Conservation (phyloP, 2,329 filamentous ascomycete species). For the Aspergillus pseudoglaucus region DNA sequence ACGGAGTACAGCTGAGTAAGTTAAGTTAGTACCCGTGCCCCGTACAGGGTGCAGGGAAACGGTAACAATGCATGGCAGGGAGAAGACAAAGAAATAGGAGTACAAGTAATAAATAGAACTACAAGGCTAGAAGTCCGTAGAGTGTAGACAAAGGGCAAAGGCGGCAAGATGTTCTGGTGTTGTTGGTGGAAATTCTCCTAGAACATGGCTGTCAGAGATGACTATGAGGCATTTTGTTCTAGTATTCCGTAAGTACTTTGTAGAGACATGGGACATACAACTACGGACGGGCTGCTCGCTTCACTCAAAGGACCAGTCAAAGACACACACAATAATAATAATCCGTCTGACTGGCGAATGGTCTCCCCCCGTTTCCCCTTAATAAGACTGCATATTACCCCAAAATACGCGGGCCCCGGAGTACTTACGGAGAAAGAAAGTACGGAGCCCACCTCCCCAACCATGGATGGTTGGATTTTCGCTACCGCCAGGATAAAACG, state of each 20-base stretch:
- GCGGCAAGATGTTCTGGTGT: neutral
- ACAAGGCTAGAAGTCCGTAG: constrained; percentile 3
- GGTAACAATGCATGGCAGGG: constrained; percentile 1
- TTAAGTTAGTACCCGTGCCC: neutral
- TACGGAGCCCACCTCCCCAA: no score
- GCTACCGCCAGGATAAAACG: neutral
- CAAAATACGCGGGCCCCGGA: no score
- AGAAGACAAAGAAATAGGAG: constrained; percentile 2
- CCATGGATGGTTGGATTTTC: neutral
- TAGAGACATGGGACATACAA: neutral
- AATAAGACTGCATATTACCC: neutral
- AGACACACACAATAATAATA: constrained; percentile 7
- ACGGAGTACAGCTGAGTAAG: neutral
- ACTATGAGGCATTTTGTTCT: constrained; percentile 19
- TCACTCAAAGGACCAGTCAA: neutral
- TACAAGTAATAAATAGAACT: constrained; percentile 1
- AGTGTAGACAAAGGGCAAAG: constrained; percentile 4
- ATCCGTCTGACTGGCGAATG: constrained; percentile 1
- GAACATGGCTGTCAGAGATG: neutral
- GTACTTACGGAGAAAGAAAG: no score
- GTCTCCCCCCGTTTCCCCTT: neutral
- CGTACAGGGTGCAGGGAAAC: neutral
- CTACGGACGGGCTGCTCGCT: neutral
- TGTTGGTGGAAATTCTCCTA: neutral
- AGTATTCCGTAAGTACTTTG: neutral